These are phyloP conservation scores for Persicaria tinctoria DNA, from an alignment of 148 eudicot species.

Conservation along the genomic window DNA sequence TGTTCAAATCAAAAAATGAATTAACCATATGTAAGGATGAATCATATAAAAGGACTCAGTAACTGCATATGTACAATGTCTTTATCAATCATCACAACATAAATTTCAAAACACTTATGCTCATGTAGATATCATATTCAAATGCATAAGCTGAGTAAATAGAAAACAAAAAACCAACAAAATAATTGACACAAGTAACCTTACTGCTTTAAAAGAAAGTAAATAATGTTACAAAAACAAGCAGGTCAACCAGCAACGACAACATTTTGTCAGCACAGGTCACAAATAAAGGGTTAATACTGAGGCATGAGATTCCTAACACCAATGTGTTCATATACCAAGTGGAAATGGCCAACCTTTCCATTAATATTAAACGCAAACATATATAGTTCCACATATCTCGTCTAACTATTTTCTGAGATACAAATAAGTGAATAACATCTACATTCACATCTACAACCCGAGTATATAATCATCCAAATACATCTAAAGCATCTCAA, in stretches of 20 bases:
- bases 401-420: neutral
- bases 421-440: neutral
- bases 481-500: neutral
- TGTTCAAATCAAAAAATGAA: constrained; percentile 5
- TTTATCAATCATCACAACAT: neutral
- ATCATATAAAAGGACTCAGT: neutral
- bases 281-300: neutral
- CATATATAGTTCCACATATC: neutral
- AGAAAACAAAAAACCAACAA: neutral
- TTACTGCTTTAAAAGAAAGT: neutral
- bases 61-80: neutral
- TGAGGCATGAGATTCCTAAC: neutral
- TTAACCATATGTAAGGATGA: neutral
- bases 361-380: neutral
- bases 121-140: neutral
- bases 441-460: neutral
- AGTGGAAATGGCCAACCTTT: neutral
- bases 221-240: neutral
- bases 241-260: neutral
- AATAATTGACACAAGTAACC: neutral
- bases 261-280: neutral
- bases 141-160: neutral
- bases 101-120: neutral
- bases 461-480: neutral
- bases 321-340: neutral